phyloP scores from a whole-genome alignment of 108 stramenopile genomes.

The Cyclostephanos invisitatus region DNA sequence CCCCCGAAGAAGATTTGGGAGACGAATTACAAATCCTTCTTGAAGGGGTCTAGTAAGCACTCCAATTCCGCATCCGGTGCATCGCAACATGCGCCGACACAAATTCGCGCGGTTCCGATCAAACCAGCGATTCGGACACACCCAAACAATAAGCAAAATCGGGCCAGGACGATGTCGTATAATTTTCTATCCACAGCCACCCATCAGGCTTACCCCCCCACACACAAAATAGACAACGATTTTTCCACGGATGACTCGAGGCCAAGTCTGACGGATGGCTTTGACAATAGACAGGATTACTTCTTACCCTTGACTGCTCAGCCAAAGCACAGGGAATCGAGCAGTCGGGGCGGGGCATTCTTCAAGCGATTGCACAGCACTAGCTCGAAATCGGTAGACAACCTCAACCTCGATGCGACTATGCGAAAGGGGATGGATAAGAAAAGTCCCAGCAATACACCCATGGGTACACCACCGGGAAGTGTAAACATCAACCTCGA shows the following conservation, averaged over 20 bases:
- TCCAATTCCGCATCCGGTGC: not conserved
- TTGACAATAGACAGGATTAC: not conserved
- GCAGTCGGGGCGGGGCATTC: constrained; percentile 15
- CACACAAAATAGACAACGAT: not conserved
- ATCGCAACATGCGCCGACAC: not conserved
- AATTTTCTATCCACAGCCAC: not conserved
- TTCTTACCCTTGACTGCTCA: constrained; percentile 12
- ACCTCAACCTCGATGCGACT: constrained; percentile 29
- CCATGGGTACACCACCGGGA: constrained; percentile 21
- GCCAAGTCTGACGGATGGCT: constrained; percentile 23
- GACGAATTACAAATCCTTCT: constrained; percentile 59
- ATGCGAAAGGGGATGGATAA: constrained; percentile 39
- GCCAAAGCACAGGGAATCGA: constrained; percentile 14
- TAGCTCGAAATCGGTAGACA: constrained; percentile 34
- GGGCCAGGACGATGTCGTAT: not conserved
- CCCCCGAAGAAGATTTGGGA: constrained; percentile 68
- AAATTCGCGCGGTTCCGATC: not conserved
- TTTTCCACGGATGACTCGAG: not conserved
- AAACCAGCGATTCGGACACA: not conserved
- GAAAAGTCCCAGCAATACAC: not conserved
- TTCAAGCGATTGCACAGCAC: constrained; percentile 31
- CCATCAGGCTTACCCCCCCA: not conserved
- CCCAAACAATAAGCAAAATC: not conserved
- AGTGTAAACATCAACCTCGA: constrained; percentile 16
- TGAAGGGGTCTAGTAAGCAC: constrained; percentile 24